Conservation (phyloP, 495 filamentous ascomycete species). For the Parachaetomium inaequale region DNA sequence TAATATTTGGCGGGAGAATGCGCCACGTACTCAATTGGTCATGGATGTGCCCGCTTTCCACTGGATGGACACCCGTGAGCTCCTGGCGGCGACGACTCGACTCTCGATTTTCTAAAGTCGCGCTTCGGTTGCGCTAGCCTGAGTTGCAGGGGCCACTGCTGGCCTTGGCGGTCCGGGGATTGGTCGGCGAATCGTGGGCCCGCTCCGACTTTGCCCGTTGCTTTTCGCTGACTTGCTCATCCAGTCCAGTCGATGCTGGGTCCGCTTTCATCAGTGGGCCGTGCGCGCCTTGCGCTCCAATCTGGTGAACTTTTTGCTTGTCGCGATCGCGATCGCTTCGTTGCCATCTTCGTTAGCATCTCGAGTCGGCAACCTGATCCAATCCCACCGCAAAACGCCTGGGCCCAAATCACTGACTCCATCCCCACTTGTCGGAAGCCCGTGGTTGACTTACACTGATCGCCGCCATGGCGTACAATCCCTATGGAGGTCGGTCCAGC, state of each 20-base stretch:
- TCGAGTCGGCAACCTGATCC: background rate
- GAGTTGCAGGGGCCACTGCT: conserved; percentile 7
- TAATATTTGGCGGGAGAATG: background rate
- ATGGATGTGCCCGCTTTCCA: conserved; percentile 9
- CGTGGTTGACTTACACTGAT: background rate
- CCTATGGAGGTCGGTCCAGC: conserved; percentile 65
- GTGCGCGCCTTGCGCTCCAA: conserved; percentile 4
- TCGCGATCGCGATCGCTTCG: conserved; percentile 6
- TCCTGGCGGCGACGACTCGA: background rate
- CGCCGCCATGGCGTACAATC: conserved; percentile 65
- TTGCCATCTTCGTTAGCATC: background rate
- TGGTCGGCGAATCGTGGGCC: conserved; percentile 13
- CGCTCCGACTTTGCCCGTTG: conserved; percentile 14
- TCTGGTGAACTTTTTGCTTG: conserved; percentile 18
- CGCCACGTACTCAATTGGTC: conserved; percentile 20
- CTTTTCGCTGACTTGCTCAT: too few relatives aligned
- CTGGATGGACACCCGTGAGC: background rate
- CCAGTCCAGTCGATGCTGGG: background rate
- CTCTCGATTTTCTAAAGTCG: conserved; percentile 18
- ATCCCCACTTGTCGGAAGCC: background rate
- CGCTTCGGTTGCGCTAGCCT: conserved; percentile 3
- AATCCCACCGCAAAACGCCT: background rate
- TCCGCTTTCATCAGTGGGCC: conserved; percentile 6
- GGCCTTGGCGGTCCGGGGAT: background rate
- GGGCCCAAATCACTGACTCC: background rate